Evolutionary conservation across 2,329 filamentous ascomycete species (phyloP), one percentile per base, ranked within the genome.

Genomic region (Aspergillus sergii): DNA sequence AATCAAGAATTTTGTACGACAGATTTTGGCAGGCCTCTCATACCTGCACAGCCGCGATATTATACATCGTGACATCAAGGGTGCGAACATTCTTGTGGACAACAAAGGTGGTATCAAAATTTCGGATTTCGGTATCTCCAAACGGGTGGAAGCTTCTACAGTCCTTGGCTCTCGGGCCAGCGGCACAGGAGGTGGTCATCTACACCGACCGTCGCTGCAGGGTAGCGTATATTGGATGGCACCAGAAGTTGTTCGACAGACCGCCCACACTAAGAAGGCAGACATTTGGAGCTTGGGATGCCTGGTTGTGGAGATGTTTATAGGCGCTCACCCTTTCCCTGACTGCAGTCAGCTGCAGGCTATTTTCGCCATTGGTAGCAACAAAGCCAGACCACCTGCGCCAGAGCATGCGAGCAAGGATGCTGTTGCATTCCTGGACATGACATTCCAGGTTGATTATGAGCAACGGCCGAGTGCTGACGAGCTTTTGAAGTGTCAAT

Each of bases 141-240:
- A 99, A 84, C 96, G 96, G 77, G 91, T 98, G 46, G 94, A 98
- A 79, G 93, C 93, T 16, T 90, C 92, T 62, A 95, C 94, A 64
- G 87, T 97, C 51, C 87, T 96, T 54, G 77, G 76, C 39, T 74
- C 78, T 56, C 73, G 74, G 50, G 80, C 79, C 56, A 79, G 73
- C 60, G 75, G 72, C 65, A 76, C 74, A 21, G 75, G 69, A 26
- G 74, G 73, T 41, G 71, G 75, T 32, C 79, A 83, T 66, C 78
- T 83, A 51, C 83, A 86, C 68, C 83, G 84, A 8, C 85, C 88
- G 12, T 98, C 94, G 1, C 86, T 99, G 4, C 95, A 99, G 78
- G 95, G 95, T 16, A 97, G 93, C 30, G 95, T 99, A 58, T 99
- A 97, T 82, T 99, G 95, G 95, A 99, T 99, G 95, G 95, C 95